Evolutionary conservation across 2,329 filamentous ascomycete genomes (phyloP), one percentile per base, ranked within the genome.

Genomic region (Aspergillus awamori): DNA sequence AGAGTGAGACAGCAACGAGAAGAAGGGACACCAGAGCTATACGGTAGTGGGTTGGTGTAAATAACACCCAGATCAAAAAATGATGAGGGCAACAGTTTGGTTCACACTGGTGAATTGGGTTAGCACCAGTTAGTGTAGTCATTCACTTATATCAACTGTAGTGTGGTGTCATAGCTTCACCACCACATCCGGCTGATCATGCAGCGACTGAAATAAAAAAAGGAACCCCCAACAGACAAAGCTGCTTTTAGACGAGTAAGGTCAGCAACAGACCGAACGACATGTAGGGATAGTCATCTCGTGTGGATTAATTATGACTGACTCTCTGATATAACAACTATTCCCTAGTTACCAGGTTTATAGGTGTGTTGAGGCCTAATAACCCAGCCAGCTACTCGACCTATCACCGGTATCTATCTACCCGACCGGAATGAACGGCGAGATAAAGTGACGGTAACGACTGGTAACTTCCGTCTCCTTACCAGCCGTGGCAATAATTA

Each of bases 271-370:
- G 47, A 26, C 45, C 47, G 15, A 6, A 11, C 13, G 8, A 28
- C 47, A 30, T 51, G 28, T 51, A 51, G 28, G 47, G 17, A 51
- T 51, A 51, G 47, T 51, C 47, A 51, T 51, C 47, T 28, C 8
- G n/a, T 6, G 10, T 45, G 41, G 20, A 45, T 11, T 36, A 15
- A 5, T 36, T 13, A 36, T 36, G 33, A 36, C 33, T 36, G 33
- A 36, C 33, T 36, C 11, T 30, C 11, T 30, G 28, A 36, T 36
- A 36, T 36, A 13, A 15, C 33, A 36, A 13, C 33, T 36, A 13
- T 36, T 36, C 28, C 28, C 28, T 2, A 20, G 20, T 20, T 30
- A 30, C 28, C 8, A 30, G 28, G 28, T 30, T 30, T 30, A 10
- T 11, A 36, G 33, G 33, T 36, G 33, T 36, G 33, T 36, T 36